These are phyloP conservation scores for Leucoagaricus sp. DNA, from an alignment of 1,284 basidiomycete genomes.

Conservation along the genomic window DNA sequence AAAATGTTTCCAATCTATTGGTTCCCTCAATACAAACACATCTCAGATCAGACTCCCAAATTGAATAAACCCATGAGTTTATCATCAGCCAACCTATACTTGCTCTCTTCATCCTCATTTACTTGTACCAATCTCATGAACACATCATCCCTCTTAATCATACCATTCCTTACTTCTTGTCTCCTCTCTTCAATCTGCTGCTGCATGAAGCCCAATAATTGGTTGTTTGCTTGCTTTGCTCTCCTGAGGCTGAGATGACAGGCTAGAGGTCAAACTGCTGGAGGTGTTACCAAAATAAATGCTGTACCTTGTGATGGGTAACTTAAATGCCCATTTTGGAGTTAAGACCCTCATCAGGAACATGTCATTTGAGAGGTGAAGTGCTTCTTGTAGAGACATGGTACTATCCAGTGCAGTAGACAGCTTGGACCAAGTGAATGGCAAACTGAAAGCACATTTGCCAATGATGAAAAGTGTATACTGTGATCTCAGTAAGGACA, in stretches of 20 bases:
- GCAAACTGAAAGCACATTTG: constrained; percentile 52
- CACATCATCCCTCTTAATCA: constrained; percentile 32
- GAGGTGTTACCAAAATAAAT: neutral
- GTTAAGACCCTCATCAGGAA: constrained; percentile 27
- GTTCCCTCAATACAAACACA: neutral
- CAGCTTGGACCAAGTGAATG: constrained; percentile 45
- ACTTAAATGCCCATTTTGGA: constrained; percentile 43
- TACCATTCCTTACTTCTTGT: constrained; percentile 27
- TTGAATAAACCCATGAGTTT: constrained; percentile 42
- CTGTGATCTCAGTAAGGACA: constrained; percentile 26
- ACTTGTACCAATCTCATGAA: constrained; percentile 53
- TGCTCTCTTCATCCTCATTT: constrained; percentile 47
- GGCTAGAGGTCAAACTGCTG: neutral
- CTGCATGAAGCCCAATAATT: constrained; percentile 43
- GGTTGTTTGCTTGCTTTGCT: constrained; percentile 27
- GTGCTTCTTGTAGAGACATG: constrained; percentile 46
- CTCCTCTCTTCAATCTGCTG: constrained; percentile 38
- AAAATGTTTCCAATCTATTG: constrained; percentile 56
- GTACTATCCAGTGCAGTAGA: constrained; percentile 35
- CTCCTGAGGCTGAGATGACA: constrained; percentile 26
- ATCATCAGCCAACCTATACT: constrained; percentile 43
- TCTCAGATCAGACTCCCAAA: neutral
- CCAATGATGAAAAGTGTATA: constrained; percentile 50
- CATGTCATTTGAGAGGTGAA: constrained; percentile 38
- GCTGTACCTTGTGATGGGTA: constrained; percentile 46